Evolutionary conservation across 2,329 filamentous ascomycete genomes (phyloP).

Genomic region (Ophidiomyces ophidiicola): DNA sequence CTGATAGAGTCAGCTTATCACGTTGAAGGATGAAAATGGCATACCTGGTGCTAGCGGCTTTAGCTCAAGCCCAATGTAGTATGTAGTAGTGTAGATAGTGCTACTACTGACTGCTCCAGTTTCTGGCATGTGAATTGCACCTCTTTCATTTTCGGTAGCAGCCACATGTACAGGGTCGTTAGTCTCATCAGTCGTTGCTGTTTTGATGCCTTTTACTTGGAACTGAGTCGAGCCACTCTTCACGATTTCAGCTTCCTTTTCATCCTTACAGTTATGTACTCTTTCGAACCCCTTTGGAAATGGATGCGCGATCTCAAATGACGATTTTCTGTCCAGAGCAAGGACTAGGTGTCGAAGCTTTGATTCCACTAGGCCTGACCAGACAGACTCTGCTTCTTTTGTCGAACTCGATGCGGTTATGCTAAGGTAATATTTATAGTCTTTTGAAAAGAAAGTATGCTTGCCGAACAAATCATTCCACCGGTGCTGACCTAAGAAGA

Average conservation of each 20-base stretch:
- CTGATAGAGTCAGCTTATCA: constrained; percentile 26
- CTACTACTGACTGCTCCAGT: constrained; percentile 33
- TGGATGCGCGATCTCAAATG: constrained; percentile 72
- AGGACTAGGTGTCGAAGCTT: constrained; percentile 78
- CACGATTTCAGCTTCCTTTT: constrained; percentile 50
- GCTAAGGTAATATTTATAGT: constrained; percentile 91
- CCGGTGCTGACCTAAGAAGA: constrained; percentile 60
- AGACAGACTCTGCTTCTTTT: constrained; percentile 72
- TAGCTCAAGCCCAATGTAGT: constrained; percentile 83
- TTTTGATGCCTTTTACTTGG: constrained; percentile 43
- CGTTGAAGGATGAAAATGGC: constrained; percentile 21
- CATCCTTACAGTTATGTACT: constrained; percentile 54
- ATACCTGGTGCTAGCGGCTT: constrained; percentile 59
- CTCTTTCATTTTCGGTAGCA: constrained; percentile 35
- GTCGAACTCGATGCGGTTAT: constrained; percentile 71
- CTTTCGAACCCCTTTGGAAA: constrained; percentile 91
- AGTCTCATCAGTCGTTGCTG: constrained; percentile 41
- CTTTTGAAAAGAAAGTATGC: constrained; percentile 84
- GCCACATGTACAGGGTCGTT: constrained; percentile 40
- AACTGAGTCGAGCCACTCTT: constrained; percentile 50
- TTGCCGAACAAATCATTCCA: constrained; percentile 86
- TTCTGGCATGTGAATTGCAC: constrained; percentile 31
- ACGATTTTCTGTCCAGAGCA: constrained; percentile 66
- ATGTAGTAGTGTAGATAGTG: constrained; percentile 73
- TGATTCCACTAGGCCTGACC: constrained; percentile 87